Percentiles rank a stretch among this genome's conserved stretches.
Evolutionary conservation across 352 stramenopile species (phyloP).

Genomic region (Globisporangium uncinulatum): DNA sequence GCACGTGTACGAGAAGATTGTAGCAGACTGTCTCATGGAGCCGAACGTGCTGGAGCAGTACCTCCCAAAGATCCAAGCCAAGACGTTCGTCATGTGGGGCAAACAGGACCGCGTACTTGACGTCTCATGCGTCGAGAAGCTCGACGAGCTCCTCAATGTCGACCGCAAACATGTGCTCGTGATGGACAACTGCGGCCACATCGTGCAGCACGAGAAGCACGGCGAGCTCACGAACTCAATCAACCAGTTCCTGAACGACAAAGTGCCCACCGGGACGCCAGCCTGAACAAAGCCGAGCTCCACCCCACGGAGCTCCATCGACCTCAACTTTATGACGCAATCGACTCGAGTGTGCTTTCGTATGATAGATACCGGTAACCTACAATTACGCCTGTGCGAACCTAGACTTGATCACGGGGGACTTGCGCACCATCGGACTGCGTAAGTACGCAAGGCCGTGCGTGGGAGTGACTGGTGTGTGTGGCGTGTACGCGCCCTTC

Average conservation of each 20-base stretch:
- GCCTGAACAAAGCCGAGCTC: neutral
- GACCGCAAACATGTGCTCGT: conserved; percentile 34
- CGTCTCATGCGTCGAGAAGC: conserved; percentile 55
- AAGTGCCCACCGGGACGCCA: conserved; percentile 4
- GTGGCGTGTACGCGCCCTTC: neutral
- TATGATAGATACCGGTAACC: neutral
- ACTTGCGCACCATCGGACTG: conserved; percentile 28
- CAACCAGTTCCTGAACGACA: conserved; percentile 44
- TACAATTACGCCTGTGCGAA: conserved; percentile 6
- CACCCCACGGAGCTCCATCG: no score
- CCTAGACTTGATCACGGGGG: conserved; percentile 5
- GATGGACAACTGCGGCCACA: conserved; percentile 62
- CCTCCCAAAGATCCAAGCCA: conserved; percentile 44
- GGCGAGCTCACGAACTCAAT: conserved; percentile 50
- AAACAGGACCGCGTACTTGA: conserved; percentile 66
- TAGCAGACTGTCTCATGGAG: conserved; percentile 42
- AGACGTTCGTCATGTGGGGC: conserved; percentile 66
- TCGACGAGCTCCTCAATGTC: conserved; percentile 40
- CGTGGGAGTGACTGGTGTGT: conserved; percentile 15
- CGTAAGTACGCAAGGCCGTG: conserved; percentile 53
- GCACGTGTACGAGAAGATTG: conserved; percentile 56
- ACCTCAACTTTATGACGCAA: no score
- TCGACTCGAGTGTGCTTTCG: neutral
- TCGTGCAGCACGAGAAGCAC: conserved; percentile 62
- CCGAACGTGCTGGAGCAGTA: conserved; percentile 58